Conservation (phyloP, 805 yeast species). For the Pichia manshurica region DNA sequence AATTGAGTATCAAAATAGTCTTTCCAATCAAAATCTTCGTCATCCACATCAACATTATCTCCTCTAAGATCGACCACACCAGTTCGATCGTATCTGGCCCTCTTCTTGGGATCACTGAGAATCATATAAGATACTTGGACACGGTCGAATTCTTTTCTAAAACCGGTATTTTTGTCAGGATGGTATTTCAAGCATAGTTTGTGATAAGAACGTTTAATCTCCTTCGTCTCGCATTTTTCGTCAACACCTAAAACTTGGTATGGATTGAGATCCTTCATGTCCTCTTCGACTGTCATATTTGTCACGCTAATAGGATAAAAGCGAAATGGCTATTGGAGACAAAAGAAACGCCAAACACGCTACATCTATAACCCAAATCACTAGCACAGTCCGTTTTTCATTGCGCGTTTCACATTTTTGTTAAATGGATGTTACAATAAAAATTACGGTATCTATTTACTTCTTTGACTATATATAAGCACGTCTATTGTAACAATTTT, state of each 20-base stretch:
- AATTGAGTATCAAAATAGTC: constrained; percentile 44
- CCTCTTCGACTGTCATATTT: constrained; percentile 1
- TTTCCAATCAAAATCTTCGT: constrained; percentile 47
- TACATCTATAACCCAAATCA: too few relatives aligned
- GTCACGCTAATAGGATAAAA: too few relatives aligned
- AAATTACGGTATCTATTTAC: too few relatives aligned
- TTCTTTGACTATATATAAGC: too few relatives aligned
- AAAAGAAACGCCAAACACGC: too few relatives aligned
- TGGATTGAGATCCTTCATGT: constrained; percentile 36
- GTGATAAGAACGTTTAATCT: constrained; percentile 63
- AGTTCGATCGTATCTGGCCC: constrained; percentile 60
- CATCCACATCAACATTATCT: constrained; percentile 51
- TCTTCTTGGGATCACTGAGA: constrained; percentile 50
- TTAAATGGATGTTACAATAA: too few relatives aligned
- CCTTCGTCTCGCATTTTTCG: constrained; percentile 39
- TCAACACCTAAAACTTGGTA: constrained; percentile 47
- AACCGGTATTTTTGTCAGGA: constrained; percentile 56
- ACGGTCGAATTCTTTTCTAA: constrained; percentile 47
- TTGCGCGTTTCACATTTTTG: too few relatives aligned
- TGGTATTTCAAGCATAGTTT: constrained; percentile 58
- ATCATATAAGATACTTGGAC: constrained; percentile 73
- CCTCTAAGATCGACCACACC: constrained; percentile 45
- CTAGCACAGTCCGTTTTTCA: too few relatives aligned
- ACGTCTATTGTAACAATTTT: too few relatives aligned
- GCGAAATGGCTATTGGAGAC: too few relatives aligned